Evolutionary conservation across 768 basidiomycete genomes (phyloP), one percentile per base, ranked within the genome.

Genomic region (Kwoniella mangroviensis): DNA sequence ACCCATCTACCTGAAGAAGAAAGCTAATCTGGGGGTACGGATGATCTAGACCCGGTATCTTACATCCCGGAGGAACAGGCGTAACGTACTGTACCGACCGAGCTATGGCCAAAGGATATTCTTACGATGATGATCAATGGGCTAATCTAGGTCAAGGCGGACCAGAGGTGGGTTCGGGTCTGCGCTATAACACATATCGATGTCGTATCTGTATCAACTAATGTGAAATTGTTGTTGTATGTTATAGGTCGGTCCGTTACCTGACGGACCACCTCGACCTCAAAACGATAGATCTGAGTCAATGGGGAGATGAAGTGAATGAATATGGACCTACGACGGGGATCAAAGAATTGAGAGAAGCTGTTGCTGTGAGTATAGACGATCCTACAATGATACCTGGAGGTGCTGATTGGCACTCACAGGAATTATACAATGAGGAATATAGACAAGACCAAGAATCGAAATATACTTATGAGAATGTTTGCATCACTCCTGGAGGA

Each of bases 291-390:
- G 84, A 88, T 40, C 76, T 94, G 67, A 73, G 63, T 4, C 71
- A 86, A 42, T 72, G 69, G 43, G 93, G 93, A 75, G 68, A 69
- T 10, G 77, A 75, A 34, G 74, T 83, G 10, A 82, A 84, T 69
- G 93, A 95, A 83, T 97, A 97, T 76, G 94, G 92, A 2, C 94
- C 95, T 0, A 96, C 95, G 5, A 92, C 93, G 0, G 94, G 94
- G 42, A 90, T 96, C 42, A 94, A 90, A 85, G 89, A 64, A 71
- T 63, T 98, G 22, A 88, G 95, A 34, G 90, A 93, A 80, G 93
- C 94, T 2, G 94, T 98, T 40, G 95, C 95, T 12, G 85, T 75
- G 53, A 63, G 19, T 49, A 49, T 10, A 49, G 13, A 49, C 45
- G 0, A 2, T 22, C 34, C 34, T 34, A 34, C 34, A 34, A 7